Evolutionary conservation across 768 basidiomycete species (phyloP), one percentile per base, ranked within the genome.

Genomic region (Tremella fuciformis): DNA sequence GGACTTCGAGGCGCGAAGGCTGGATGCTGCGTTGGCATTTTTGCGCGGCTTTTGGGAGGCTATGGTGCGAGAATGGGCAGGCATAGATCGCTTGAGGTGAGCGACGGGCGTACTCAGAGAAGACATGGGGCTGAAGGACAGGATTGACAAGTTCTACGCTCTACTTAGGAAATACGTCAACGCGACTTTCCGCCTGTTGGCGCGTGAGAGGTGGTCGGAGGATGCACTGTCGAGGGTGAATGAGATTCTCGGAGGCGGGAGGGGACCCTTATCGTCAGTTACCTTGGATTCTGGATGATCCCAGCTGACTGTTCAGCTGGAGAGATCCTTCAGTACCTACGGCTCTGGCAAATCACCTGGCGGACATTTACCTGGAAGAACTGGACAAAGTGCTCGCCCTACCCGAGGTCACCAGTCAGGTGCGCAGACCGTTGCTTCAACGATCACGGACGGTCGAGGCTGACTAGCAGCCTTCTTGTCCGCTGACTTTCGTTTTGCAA

Each of bases 141-240:
- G 93, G 66, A 85, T 97, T 75, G 94, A 99, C 82, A 99, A 99
- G 76, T 98, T 89, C 76, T 93, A 94, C 74, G 86, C 97, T 85
- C 86, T 99, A 47, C 85, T 97, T 58, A 83, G 94, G 58, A 83
- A 87, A 63, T 97, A 91, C 70, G 81, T 89, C 54, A 88, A 92
- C 68, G 89, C 87, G 1, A 84, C 87, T 1, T 93, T 98, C 77
- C 80, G 87, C 34, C 82, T 96, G 18, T 81, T 98, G 22, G 81
- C 86, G 38, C 82, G 86, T 46, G 76, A 78, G 19, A 80, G 82
- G 47, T 99, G 93, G 93, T 83, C 86, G 7, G 64, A 74, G 22
- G 66, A 75, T 7, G 74, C 79, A 3, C 82, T 86, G 51, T 70
- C 79, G 8, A 82, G 84, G 44, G 88, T 89, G 73, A 88, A 85